Conservation (phyloP, 345 rosid genomes). For the Eucalyptus paniculata region DNA sequence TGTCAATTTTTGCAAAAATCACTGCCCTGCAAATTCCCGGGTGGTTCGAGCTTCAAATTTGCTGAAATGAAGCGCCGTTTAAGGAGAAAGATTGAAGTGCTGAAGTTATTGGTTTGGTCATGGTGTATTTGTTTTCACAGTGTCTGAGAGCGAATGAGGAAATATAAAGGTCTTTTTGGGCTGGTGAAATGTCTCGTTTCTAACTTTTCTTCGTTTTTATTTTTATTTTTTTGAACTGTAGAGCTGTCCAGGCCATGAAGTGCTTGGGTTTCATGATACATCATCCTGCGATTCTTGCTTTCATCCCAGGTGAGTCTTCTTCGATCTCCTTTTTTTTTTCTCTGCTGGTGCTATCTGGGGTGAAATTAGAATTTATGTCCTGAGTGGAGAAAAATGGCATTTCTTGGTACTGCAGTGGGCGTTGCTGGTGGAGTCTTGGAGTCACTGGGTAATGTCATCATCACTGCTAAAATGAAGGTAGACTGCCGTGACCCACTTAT, state of each 20-base stretch:
- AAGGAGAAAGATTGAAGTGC: not conserved
- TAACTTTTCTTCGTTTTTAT: not conserved
- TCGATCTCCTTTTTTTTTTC: not conserved
- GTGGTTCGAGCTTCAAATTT: not conserved
- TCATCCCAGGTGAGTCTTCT: conserved; percentile 15
- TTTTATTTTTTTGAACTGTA: not conserved
- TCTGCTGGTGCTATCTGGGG: not conserved
- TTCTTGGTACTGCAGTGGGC: conserved; percentile 9
- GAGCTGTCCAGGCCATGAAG: conserved; percentile 51
- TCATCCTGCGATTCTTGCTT: conserved; percentile 23
- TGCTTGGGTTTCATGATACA: conserved; percentile 47
- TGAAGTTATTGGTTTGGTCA: not conserved
- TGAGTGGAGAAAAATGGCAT: not conserved
- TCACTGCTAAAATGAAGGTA: conserved; percentile 36
- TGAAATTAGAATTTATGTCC: not conserved
- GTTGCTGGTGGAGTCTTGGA: conserved; percentile 13
- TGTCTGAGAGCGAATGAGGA: not conserved
- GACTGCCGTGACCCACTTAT: not conserved
- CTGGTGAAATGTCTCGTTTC: not conserved
- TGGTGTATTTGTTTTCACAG: not conserved
- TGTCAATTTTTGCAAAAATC: not conserved
- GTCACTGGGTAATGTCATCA: conserved; percentile 22
- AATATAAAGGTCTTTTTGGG: too few relatives aligned
- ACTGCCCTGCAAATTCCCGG: not conserved
- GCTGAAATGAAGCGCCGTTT: not conserved